Evolutionary conservation across 352 stramenopile species (phyloP), one percentile per base, ranked within the genome.

Genomic region (Phytopythium vexans): DNA sequence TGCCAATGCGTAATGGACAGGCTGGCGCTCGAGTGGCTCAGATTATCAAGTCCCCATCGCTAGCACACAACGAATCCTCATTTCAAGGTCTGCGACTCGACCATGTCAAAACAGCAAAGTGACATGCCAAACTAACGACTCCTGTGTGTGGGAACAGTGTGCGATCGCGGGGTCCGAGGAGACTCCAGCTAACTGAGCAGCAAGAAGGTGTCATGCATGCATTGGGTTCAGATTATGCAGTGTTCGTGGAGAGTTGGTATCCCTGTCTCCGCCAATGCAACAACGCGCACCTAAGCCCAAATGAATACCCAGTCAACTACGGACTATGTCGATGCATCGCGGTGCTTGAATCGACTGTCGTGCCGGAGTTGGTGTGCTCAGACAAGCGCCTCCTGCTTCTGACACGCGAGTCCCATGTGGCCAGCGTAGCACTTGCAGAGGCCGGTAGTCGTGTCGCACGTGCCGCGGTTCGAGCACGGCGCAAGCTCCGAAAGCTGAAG

Each of bases 331-430:
- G 21, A 27, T 27, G 21, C 21, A 27, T 27, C 21, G 21, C 21
- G 21, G 21, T 27, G 21, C 21, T 27, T 27, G 21, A 27, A 27
- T 27, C 21, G 21, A 27, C 21, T 27, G 21, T 27, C 21, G 21
- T 27, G 21, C 21, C 21, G 21, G 21, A 27, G 21, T 27, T 27
- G 21, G 21, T 27, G 21, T 27, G 21, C 31, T 44, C 71, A 81
- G 10, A 81, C 71, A 11, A 81, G 62, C 15, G 74, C 77, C 52
- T 88, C 77, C 44, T 93, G 81, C 27, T 68, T 75, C 49, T 91
- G 63, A 47, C 82, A 93, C 12, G 80, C 82, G 15, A 91, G 66
- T 0, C 83, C 78, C 74, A 89, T 90, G 62, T 92, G 81, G 0
- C 83, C 82, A 6, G 77, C 46, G 46, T 68, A 93, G 56, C 83